Evolutionary conservation across 352 stramenopile genomes (phyloP).

Genomic region (Phytophthora syringae): DNA sequence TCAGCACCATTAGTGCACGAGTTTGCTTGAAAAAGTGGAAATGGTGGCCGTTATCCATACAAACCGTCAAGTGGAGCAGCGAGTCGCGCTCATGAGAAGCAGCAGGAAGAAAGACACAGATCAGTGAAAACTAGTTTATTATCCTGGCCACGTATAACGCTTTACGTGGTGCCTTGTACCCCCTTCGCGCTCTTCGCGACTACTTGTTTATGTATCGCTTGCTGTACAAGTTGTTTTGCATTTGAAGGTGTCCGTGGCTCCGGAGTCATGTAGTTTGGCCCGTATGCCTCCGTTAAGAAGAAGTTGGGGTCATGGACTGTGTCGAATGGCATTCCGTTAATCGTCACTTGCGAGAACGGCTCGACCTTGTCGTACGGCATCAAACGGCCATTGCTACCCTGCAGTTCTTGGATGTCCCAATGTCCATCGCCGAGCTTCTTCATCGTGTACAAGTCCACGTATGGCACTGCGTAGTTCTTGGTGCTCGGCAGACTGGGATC

Average conservation of each 20-base stretch:
- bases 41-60: too few species aligned
- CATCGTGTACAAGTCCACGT: slow-evolving; percentile 49
- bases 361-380: slow-evolving; percentile 29
- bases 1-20: too few species aligned
- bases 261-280: slow-evolving; percentile 44
- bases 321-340: slow-evolving; percentile 46
- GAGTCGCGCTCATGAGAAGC: neutral
- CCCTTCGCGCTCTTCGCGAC: slow-evolving; percentile 1
- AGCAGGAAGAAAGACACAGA: neutral
- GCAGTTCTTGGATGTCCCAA: slow-evolving; percentile 38
- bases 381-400: slow-evolving; percentile 20
- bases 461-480: slow-evolving; percentile 34
- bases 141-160: neutral
- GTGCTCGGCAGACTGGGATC: slow-evolving; percentile 29
- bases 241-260: slow-evolving; percentile 5
- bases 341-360: slow-evolving; percentile 33
- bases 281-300: slow-evolving; percentile 45
- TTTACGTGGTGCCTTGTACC: neutral
- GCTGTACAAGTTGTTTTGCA: neutral
- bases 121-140: slow-evolving; percentile 21
- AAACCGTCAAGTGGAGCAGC: too few species aligned
- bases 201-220: slow-evolving; percentile 22
- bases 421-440: slow-evolving; percentile 18
- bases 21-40: too few species aligned
- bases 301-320: slow-evolving; percentile 42